phyloP scores from a whole-genome alignment of 139 green algal genomes.

The Micromonas pusilla region DNA sequence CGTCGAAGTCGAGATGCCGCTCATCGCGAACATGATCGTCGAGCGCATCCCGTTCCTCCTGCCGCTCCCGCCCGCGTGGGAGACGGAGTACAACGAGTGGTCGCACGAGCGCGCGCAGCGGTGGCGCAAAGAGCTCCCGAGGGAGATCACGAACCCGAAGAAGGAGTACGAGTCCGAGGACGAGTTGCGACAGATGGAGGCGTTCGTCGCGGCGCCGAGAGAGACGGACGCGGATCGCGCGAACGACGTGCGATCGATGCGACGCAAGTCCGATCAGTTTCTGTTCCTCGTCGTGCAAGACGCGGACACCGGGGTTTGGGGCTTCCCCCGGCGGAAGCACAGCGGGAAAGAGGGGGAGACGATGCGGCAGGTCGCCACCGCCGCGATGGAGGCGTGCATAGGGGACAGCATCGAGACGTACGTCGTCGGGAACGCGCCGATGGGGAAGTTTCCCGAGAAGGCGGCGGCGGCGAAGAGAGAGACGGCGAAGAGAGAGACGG shows the following conservation, averaged over 20 bases:
- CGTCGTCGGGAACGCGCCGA: constrained; percentile 7
- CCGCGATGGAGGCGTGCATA: background rate
- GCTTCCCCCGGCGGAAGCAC: background rate
- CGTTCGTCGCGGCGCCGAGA: background rate
- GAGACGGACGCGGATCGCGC: constrained; percentile 1
- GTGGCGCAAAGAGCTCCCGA: background rate
- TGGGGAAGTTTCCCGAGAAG: background rate
- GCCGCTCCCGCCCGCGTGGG: background rate
- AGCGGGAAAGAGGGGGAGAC: constrained; percentile 10
- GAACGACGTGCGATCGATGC: background rate
- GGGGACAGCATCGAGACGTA: constrained; percentile 6
- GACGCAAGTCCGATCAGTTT: constrained; percentile 6
- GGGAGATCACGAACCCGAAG: background rate
- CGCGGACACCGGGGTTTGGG: background rate
- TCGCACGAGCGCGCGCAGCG: background rate
- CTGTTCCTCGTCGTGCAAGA: constrained; percentile 20
- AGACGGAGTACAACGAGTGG: constrained; percentile 11
- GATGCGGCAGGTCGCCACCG: background rate
- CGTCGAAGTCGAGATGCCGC: too few relatives aligned
- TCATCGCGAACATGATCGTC: constrained; percentile 10
- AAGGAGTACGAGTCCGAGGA: background rate
- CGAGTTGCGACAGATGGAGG: background rate
- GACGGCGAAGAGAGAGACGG: too few relatives aligned
- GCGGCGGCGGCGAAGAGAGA: background rate
- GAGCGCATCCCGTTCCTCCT: constrained; percentile 7